phyloP scores from a whole-genome alignment of 2,329 filamentous ascomycete species.

The Pseudocercospora vitis region DNA sequence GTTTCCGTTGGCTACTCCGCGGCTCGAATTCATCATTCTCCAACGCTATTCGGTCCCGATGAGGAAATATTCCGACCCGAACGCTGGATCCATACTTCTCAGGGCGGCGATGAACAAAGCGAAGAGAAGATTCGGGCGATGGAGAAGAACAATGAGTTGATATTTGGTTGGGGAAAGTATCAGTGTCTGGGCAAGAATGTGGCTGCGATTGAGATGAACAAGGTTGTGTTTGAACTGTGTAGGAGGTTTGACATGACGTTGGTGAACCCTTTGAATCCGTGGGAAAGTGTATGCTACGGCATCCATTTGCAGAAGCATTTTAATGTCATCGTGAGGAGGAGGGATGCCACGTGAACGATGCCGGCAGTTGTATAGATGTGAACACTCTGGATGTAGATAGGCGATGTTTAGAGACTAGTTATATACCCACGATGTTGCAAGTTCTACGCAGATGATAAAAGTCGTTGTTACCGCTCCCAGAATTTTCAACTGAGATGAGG shows the following conservation, averaged over 20 bases:
- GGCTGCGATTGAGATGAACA: constrained; percentile 38
- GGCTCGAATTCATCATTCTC: constrained; percentile 27
- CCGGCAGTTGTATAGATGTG: no score
- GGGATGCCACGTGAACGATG: no score
- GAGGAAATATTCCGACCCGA: constrained; percentile 51
- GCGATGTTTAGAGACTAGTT: no score
- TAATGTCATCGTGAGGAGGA: constrained; percentile 7
- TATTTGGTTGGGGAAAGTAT: constrained; percentile 34
- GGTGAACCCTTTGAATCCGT: constrained; percentile 12
- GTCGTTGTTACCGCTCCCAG: no score
- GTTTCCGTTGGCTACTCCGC: constrained; percentile 29
- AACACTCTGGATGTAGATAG: no score
- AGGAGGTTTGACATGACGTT: constrained; percentile 14
- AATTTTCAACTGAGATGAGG: no score
- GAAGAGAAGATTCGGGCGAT: constrained; percentile 11
- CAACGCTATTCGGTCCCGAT: constrained; percentile 33
- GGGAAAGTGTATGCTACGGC: constrained; percentile 10
- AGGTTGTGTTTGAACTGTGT: constrained; percentile 13
- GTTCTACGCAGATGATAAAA: no score
- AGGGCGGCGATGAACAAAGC: constrained; percentile 11
- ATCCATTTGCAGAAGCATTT: constrained; percentile 15
- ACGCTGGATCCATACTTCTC: constrained; percentile 47
- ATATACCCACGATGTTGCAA: no score
- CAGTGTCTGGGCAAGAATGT: constrained; percentile 29
- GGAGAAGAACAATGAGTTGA: constrained; percentile 23